Evolutionary conservation across 768 basidiomycete genomes (phyloP).

Genomic region (Zangia roseola): DNA sequence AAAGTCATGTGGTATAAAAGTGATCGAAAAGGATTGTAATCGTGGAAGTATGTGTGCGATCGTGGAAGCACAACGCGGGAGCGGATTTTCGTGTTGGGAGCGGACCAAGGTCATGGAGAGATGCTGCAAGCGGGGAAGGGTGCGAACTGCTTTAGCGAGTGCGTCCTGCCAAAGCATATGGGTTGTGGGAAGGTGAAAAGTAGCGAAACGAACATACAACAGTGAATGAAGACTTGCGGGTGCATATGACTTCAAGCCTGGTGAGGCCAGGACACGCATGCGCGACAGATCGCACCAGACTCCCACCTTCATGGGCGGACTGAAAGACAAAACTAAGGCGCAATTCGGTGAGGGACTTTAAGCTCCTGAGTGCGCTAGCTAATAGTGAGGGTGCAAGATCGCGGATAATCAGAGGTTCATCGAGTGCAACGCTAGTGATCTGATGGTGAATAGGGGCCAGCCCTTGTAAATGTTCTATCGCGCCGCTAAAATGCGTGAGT

Average conservation of each 20-base stretch:
- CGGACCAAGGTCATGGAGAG: constrained; percentile 65
- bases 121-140: constrained; percentile 61
- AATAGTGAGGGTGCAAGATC: constrained; percentile 65
- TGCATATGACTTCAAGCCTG: constrained; percentile 64
- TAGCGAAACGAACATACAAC: constrained; percentile 42
- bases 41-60: constrained; percentile 69
- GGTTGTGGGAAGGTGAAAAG: background rate
- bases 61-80: constrained; percentile 56
- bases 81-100: constrained; percentile 61
- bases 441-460: constrained; percentile 47
- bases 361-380: constrained; percentile 54
- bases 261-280: constrained; percentile 63
- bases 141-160: constrained; percentile 60
- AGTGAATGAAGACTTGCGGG: constrained; percentile 69
- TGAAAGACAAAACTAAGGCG: constrained; percentile 68
- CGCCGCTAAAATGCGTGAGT: constrained; percentile 63
- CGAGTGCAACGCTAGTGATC: constrained; percentile 58
- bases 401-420: constrained; percentile 64
- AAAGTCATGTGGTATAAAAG: constrained; percentile 61
- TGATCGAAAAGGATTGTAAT: constrained; percentile 59
- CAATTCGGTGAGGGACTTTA: constrained; percentile 56
- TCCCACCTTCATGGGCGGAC: constrained; percentile 71
- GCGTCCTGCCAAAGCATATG: constrained; percentile 20
- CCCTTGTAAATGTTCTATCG: constrained; percentile 63
- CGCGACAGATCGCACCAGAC: constrained; percentile 64